Evolutionary conservation across 768 basidiomycete species (phyloP), one percentile per base, ranked within the genome.

Genomic region (Multifurca ochricompacta): DNA sequence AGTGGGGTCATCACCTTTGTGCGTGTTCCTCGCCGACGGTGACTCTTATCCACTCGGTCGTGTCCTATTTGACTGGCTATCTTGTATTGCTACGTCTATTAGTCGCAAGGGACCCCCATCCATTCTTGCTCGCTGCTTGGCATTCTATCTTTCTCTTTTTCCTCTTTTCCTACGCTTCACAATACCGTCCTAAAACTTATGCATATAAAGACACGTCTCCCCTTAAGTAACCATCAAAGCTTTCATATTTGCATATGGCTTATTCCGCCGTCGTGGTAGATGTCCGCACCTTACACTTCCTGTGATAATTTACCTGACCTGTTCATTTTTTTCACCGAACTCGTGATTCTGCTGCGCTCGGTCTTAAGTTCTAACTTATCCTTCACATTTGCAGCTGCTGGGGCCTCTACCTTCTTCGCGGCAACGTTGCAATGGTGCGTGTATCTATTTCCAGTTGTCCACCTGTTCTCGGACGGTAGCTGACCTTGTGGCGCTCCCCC

Each of bases 1-100:
- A 57, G 34, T 35, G 58, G 58, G 6, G 58, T 57, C 25, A 57
- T 59, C 19, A 14, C 48, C 25, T 59, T 59, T 42, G 58, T 59
- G 43, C 58, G 58, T 27, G 44, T 27, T 25, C 45, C 50, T 34
- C 56, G 56, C 23, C 58, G 58, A 30, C 37, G 49, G 44, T 59
- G 51, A 41, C 25, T n/a, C 23, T 6, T 2, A 16, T 16, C 28
- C 25, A 35, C 18, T 46, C 13, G 9, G 10, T 8, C 54, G 3
- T 18, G 25, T 13, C 14, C 43, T 11, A 32, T 51, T 31, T 27
- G 37, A 39, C 43, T 25, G 23, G 28, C 44, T n/a, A 28, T 45
- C 31, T 40, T 30, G 37, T 56, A 40, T 41, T 35, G 18, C 44
- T 28, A 25, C 34, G 32, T 37, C 34, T 36, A 40, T 44, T 31